phyloP scores from a whole-genome alignment of 176 grass and related monocot genomes.

The Ampelocalamus luodianensis region DNA sequence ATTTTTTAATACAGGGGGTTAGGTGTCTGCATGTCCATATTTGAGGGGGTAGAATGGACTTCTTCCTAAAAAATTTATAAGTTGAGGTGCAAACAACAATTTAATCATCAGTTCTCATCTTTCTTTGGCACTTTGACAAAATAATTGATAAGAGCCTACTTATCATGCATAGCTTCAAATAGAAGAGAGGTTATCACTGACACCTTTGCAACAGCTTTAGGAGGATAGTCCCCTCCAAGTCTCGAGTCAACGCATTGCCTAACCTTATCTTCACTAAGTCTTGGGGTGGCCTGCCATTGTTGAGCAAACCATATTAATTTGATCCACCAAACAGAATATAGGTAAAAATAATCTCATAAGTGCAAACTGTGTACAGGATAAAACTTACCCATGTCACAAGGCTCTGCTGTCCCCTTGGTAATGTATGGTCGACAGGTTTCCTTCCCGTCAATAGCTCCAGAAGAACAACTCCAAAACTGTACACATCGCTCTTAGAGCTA shows the following conservation, averaged over 20 bases:
- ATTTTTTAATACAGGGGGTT: too few relatives aligned
- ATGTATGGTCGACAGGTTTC: constrained; percentile 83
- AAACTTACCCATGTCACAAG: constrained; percentile 81
- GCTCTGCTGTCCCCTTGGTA: constrained; percentile 86
- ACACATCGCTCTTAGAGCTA: constrained; percentile 85
- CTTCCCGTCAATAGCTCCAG: constrained; percentile 79
- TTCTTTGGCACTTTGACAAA: constrained; percentile 7
- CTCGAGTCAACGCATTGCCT: constrained; percentile 82
- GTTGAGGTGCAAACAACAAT: background rate
- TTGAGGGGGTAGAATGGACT: too few relatives aligned
- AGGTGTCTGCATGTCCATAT: too few relatives aligned
- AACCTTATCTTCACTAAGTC: constrained; percentile 84
- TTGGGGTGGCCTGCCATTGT: constrained; percentile 69
- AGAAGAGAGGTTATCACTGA: constrained; percentile 23
- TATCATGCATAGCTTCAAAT: background rate
- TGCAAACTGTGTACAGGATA: background rate
- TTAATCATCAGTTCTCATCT: background rate
- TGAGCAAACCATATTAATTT: constrained; percentile 36
- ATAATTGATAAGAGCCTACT: constrained; percentile 8
- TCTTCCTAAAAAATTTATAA: background rate
- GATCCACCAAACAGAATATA: constrained; percentile 18
- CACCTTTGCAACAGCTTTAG: constrained; percentile 89
- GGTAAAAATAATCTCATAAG: background rate
- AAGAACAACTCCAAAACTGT: constrained; percentile 84
- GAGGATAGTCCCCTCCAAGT: constrained; percentile 75